These are phyloP conservation scores for Saprolegnia parasitica DNA, from an alignment of 352 stramenopile genomes.

Conservation along the genomic window DNA sequence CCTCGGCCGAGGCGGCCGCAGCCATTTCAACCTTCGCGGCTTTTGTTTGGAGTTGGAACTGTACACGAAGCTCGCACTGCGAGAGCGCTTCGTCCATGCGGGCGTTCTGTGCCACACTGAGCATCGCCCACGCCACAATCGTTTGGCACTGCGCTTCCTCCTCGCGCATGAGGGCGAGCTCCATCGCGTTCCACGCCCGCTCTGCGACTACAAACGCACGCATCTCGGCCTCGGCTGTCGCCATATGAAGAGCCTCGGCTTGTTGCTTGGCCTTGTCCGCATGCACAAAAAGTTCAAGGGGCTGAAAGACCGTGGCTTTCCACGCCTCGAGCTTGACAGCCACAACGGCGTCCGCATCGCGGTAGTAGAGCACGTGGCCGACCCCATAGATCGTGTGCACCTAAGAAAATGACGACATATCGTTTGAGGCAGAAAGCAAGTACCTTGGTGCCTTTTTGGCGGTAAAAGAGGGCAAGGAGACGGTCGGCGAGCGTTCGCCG, in stretches of 20 bases:
- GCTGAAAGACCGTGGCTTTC: slow-evolving; percentile 51
- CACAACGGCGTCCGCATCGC: slow-evolving; percentile 48
- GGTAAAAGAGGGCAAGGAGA: slow-evolving; percentile 44
- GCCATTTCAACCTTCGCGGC: neutral
- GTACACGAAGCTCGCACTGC: slow-evolving; percentile 11
- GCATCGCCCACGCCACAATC: slow-evolving; percentile 8
- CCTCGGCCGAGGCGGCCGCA: slow-evolving; percentile 3
- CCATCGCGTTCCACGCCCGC: neutral
- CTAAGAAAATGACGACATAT: neutral
- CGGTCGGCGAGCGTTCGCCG: slow-evolving; percentile 31
- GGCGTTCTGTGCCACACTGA: neutral
- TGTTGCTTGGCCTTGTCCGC: slow-evolving; percentile 44
- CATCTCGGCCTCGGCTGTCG: slow-evolving; percentile 8
- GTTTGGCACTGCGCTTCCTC: slow-evolving; percentile 20
- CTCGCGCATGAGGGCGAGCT: neutral
- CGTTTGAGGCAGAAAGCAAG: slow-evolving; percentile 1
- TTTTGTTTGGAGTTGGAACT: neutral
- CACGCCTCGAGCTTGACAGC: slow-evolving; percentile 44
- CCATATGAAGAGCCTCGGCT: slow-evolving; percentile 46
- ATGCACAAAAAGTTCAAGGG: slow-evolving; percentile 40
- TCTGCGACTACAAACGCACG: neutral
- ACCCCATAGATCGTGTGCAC: slow-evolving; percentile 45
- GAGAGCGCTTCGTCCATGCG: neutral
- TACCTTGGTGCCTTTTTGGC: slow-evolving; percentile 37
- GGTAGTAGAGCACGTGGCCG: slow-evolving; percentile 44